Evolutionary conservation across 2,329 filamentous ascomycete genomes (phyloP).

Genomic region (Phaeomoniella chlamydospora): DNA sequence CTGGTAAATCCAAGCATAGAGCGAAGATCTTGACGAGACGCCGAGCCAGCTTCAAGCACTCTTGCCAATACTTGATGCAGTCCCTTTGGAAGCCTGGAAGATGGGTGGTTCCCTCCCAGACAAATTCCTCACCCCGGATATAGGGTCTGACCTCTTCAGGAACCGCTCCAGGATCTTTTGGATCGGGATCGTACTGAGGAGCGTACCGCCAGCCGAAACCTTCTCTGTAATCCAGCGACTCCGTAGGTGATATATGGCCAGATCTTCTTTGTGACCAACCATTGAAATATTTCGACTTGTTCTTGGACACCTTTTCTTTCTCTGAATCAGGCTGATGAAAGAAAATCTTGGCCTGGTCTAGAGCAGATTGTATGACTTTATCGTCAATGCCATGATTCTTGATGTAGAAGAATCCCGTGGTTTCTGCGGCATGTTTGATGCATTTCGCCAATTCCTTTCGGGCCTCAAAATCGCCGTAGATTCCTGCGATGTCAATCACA

Average conservation of each 20-base stretch:
- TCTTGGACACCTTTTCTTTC: constrained; percentile 22
- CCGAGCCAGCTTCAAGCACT: constrained; percentile 35
- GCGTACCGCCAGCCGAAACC: constrained; percentile 38
- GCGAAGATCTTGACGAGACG: constrained; percentile 39
- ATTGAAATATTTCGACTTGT: constrained; percentile 29
- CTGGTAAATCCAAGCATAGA: constrained; percentile 37
- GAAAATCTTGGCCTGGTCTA: constrained; percentile 19
- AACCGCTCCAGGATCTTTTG: constrained; percentile 23
- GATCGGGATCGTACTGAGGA: constrained; percentile 34
- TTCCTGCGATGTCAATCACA: constrained; percentile 34
- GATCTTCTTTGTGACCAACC: constrained; percentile 26
- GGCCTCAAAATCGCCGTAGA: constrained; percentile 19
- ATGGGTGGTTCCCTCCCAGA: constrained; percentile 37
- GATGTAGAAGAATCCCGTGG: constrained; percentile 43
- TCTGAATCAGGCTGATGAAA: constrained; percentile 30
- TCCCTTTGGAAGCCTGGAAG: constrained; percentile 34
- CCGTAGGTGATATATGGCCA: constrained; percentile 5
- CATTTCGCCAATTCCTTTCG: constrained; percentile 24
- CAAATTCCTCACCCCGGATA: constrained; percentile 34
- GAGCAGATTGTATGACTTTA: constrained; percentile 9
- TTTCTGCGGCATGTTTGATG: constrained; percentile 31
- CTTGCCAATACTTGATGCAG: constrained; percentile 31
- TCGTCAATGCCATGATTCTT: constrained; percentile 32
- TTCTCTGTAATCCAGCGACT: constrained; percentile 33
- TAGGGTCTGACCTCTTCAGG: constrained; percentile 27